Percentiles rank a stretch among this genome's conserved stretches.
These are phyloP conservation scores for Dactylella cylindrospora DNA, from an alignment of 2,329 filamentous ascomycete genomes.

Conservation along the genomic window DNA sequence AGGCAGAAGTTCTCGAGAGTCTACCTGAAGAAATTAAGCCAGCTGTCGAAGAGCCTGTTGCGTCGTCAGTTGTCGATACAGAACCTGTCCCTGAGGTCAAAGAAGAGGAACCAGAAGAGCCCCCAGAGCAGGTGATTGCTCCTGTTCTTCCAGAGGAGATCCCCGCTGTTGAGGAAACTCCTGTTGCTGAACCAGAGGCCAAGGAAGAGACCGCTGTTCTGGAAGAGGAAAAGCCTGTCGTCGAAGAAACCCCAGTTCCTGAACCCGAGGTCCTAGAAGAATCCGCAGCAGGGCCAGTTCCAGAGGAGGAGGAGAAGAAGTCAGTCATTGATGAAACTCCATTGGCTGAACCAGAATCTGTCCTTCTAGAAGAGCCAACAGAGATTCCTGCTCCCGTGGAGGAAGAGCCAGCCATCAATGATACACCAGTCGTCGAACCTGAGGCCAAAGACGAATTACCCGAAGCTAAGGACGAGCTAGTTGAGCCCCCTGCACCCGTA, in stretches of 20 bases:
- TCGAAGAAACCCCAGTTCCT: background rate
- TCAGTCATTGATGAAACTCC: background rate
- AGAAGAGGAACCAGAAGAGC: background rate
- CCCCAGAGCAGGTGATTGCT: background rate
- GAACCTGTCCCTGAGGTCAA: background rate
- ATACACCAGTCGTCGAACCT: background rate
- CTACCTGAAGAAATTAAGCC: constrained; percentile 3
- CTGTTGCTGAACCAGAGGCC: constrained; percentile 1
- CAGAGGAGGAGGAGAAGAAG: constrained; percentile 8
- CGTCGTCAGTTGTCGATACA: background rate
- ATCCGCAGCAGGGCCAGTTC: no score
- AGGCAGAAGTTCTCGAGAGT: background rate
- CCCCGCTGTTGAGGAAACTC: background rate
- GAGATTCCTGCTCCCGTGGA: background rate
- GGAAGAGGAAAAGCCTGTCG: constrained; percentile 7
- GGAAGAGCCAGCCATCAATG: background rate
- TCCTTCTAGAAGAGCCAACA: background rate
- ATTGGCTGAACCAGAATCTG: background rate
- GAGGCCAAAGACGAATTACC: constrained; percentile 5
- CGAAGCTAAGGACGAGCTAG: no score
- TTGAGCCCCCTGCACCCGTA: background rate
- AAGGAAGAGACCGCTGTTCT: background rate
- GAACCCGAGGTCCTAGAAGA: no score
- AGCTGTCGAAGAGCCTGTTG: background rate
- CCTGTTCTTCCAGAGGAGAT: background rate